phyloP scores from a whole-genome alignment of 352 stramenopile genomes.

The Pythium rishiriense region DNA sequence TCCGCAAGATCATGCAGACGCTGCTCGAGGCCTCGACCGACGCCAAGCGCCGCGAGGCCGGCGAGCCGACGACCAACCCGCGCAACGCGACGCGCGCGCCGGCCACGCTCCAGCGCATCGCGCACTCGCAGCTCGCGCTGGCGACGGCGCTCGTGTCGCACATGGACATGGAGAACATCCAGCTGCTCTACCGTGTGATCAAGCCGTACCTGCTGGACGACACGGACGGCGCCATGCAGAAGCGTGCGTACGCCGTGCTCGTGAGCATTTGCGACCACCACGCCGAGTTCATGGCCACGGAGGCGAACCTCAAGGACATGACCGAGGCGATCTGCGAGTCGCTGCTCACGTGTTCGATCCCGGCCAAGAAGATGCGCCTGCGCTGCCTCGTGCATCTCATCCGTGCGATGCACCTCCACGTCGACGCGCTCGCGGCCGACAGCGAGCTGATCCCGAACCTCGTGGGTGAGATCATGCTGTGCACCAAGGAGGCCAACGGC shows the following conservation, averaged over 20 bases:
- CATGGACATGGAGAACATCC: constrained; percentile 77
- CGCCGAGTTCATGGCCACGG: constrained; percentile 68
- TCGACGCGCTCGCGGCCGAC: constrained; percentile 56
- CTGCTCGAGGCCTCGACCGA: constrained; percentile 83
- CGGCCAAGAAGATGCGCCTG: constrained; percentile 95
- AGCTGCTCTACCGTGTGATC: constrained; percentile 85
- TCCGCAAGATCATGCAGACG: constrained; percentile 91
- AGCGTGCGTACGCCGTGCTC: constrained; percentile 85
- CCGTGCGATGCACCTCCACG: constrained; percentile 62
- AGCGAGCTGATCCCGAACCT: constrained; percentile 89
- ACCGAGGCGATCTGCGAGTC: constrained; percentile 93
- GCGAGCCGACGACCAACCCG: constrained; percentile 33
- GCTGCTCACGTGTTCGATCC: constrained; percentile 93
- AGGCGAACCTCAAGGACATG: constrained; percentile 90
- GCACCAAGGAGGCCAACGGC: constrained; percentile 96
- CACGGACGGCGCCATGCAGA: constrained; percentile 85
- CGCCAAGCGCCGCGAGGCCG: constrained; percentile 59
- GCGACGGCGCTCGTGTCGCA: constrained; percentile 74
- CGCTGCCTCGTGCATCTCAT: constrained; percentile 88
- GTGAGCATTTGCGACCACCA: constrained; percentile 87
- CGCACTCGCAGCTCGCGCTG: constrained; percentile 78
- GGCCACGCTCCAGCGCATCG: constrained; percentile 56
- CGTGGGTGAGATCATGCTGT: constrained; percentile 95
- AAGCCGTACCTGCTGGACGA: constrained; percentile 89
- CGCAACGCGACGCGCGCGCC: constrained; percentile 40